phyloP scores from a whole-genome alignment of 1,284 basidiomycete species.

The Tilletia indica region DNA sequence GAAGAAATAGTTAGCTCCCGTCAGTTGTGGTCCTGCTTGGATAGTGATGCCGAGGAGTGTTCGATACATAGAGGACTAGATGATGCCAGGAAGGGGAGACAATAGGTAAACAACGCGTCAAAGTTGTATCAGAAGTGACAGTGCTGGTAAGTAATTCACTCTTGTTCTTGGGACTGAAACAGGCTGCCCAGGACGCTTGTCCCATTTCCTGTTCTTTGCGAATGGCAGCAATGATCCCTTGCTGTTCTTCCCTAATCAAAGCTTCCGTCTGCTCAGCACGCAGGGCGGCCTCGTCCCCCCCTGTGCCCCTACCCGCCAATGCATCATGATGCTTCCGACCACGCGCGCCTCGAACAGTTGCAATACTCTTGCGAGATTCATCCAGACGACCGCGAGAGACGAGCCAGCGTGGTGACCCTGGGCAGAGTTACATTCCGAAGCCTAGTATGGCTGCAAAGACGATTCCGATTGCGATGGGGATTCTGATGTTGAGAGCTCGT shows the following conservation, averaged over 20 bases:
- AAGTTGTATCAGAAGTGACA: not conserved
- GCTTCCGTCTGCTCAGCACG: slow-evolving; percentile 45
- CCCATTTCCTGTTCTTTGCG: slow-evolving; percentile 29
- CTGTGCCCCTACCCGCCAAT: slow-evolving; percentile 57
- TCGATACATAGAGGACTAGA: slow-evolving; percentile 51
- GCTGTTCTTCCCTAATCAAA: slow-evolving; percentile 49
- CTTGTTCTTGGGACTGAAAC: slow-evolving; percentile 45
- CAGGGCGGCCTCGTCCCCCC: slow-evolving; percentile 47
- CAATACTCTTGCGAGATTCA: slow-evolving; percentile 63
- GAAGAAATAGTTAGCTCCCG: slow-evolving; percentile 64
- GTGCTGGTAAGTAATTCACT: too few species aligned
- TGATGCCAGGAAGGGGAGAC: not conserved
- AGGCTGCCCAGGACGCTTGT: slow-evolving; percentile 43
- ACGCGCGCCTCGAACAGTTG: slow-evolving; percentile 62
- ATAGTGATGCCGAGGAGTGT: slow-evolving; percentile 63
- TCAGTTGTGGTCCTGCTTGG: slow-evolving; percentile 73
- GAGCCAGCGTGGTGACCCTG: slow-evolving; percentile 72
- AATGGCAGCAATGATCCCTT: slow-evolving; percentile 46
- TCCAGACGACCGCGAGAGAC: slow-evolving; percentile 61
- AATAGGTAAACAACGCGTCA: not conserved
- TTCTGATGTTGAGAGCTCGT: slow-evolving; percentile 43
- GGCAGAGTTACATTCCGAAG: slow-evolving; percentile 72
- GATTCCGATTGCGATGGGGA: slow-evolving; percentile 69
- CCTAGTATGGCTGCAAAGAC: slow-evolving; percentile 69
- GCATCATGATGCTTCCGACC: slow-evolving; percentile 59